These are phyloP conservation scores for Aaosphaeria pasadenensis DNA, from an alignment of 2,329 filamentous ascomycete genomes.

Conservation along the genomic window DNA sequence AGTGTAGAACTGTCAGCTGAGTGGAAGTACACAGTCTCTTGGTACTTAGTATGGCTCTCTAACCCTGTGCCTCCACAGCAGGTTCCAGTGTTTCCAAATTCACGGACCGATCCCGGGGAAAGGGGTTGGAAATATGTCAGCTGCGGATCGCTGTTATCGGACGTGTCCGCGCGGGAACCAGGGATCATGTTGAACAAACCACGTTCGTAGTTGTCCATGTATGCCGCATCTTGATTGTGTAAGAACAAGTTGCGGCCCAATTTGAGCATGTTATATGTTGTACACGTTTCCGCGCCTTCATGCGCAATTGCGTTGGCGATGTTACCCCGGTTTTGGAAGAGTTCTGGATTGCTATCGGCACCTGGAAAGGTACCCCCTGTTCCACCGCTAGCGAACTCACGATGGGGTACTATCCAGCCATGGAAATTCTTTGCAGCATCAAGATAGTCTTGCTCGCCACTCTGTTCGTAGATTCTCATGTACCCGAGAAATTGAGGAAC, in stretches of 20 bases:
- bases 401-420: slow-evolving; percentile 45
- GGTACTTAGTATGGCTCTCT: slow-evolving; percentile 54
- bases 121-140: slow-evolving; percentile 55
- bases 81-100: slow-evolving; percentile 52
- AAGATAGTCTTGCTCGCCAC: slow-evolving; percentile 44
- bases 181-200: slow-evolving; percentile 52
- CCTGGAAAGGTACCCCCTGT: slow-evolving; percentile 13
- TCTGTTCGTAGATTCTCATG: slow-evolving; percentile 48
- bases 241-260: slow-evolving; percentile 52
- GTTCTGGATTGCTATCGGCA: slow-evolving; percentile 49
- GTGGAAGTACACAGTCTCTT: slow-evolving; percentile 53
- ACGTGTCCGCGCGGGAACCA: slow-evolving; percentile 47
- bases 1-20: slow-evolving; percentile 34
- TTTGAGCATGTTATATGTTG: slow-evolving; percentile 58
- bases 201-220: slow-evolving; percentile 55
- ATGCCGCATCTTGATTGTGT: slow-evolving; percentile 41
- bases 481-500: slow-evolving; percentile 56
- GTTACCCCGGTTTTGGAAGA: slow-evolving; percentile 48
- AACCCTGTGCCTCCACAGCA: slow-evolving; percentile 53
- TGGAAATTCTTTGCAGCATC: slow-evolving; percentile 52
- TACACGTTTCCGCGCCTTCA: slow-evolving; percentile 54
- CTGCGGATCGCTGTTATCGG: slow-evolving; percentile 42
- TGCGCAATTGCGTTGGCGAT: slow-evolving; percentile 44
- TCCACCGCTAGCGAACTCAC: slow-evolving; percentile 53
- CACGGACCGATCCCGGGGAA: slow-evolving; percentile 46